Base-by-base conservation (phyloP, 768 basidiomycete genomes). In the Kwoniella botswanensis region DNA sequence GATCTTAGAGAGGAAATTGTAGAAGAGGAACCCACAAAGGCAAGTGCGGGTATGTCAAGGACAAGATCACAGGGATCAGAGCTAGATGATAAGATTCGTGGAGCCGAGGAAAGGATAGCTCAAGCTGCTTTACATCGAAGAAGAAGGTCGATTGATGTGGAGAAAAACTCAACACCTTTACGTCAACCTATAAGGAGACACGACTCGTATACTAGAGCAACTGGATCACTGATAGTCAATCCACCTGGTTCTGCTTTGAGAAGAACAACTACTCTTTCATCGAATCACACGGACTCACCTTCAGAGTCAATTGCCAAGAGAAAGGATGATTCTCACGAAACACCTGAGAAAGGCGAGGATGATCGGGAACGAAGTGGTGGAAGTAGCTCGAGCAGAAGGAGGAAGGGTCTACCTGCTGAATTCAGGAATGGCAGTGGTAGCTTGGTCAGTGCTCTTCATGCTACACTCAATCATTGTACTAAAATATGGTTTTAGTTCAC, bases 281-380 rank as follows among this genome's bases (percentile, higher is more conserved):
- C 65, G 15, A 53, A 17, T 26, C 59, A 66, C 11, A 41, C 70
- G 13, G 43, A 66, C 10, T 53, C 50, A 29, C 63, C 24, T n/a
- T 63, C 68, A 11, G 62, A 46, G 13, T 44, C 52, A 2, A 54
- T 60, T 18, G 26, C 66, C 2, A 44, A 42, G 2, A 54, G 56
- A 18, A 56, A 22, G 9, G 50, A 72, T 55, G 67, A 56, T 18
- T 11, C 21, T 13, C 53, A 29, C 17, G 56, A 70, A 42, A 44
- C 56, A 21, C 69, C 50, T 41, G 68, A 53, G 11, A 65, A 69
- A 42, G 71, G 57, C 21, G 59, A 55, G 12, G 65, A 70, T 12
- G 72, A 78, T 46, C 64, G 71, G 46, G 77, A 77, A 18, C 56
- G 63, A 15, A 79, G 76, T 43, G 76, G 78, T 17, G 78, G 78